A percentile compares a stretch with the other conserved stretches of the same genome.
These are phyloP conservation scores for Coemansia furcata DNA, from an alignment of 192 early-diverging fungal genomes.

Conservation along the genomic window DNA sequence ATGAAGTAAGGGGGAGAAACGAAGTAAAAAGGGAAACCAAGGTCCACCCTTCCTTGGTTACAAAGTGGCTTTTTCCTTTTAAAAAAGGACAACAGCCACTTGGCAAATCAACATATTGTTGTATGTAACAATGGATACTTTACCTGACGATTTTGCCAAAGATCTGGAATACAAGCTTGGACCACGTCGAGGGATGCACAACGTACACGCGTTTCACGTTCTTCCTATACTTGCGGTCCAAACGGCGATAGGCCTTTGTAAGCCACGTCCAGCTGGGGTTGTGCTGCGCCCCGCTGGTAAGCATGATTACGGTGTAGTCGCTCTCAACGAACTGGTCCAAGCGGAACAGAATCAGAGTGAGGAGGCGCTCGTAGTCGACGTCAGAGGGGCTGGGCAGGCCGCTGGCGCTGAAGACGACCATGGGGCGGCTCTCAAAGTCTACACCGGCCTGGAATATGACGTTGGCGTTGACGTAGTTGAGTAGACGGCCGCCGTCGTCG, in stretches of 20 bases:
- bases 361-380: slow-evolving; percentile 77
- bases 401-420: slow-evolving; percentile 82
- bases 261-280: slow-evolving; percentile 82
- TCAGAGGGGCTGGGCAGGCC: slow-evolving; percentile 70
- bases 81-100: background rate
- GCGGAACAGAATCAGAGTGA: slow-evolving; percentile 60
- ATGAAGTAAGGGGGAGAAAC: background rate
- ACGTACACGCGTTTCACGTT: slow-evolving; percentile 89
- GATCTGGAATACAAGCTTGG: slow-evolving; percentile 39
- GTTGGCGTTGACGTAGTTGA: slow-evolving; percentile 42
- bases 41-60: background rate
- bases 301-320: slow-evolving; percentile 86
- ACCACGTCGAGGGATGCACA: slow-evolving; percentile 82
- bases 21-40: background rate
- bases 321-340: slow-evolving; percentile 83
- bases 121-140: background rate
- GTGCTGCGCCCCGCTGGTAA: slow-evolving; percentile 70
- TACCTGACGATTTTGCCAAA: slow-evolving; percentile 47
- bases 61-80: background rate
- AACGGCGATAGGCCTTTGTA: slow-evolving; percentile 70
- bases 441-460: slow-evolving; percentile 62
- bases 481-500: slow-evolving; percentile 36
- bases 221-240: slow-evolving; percentile 86
- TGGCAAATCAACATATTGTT: background rate
- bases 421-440: slow-evolving; percentile 79